Evolutionary conservation across 495 filamentous ascomycete genomes (phyloP).

Genomic region (Xylaria longipes): DNA sequence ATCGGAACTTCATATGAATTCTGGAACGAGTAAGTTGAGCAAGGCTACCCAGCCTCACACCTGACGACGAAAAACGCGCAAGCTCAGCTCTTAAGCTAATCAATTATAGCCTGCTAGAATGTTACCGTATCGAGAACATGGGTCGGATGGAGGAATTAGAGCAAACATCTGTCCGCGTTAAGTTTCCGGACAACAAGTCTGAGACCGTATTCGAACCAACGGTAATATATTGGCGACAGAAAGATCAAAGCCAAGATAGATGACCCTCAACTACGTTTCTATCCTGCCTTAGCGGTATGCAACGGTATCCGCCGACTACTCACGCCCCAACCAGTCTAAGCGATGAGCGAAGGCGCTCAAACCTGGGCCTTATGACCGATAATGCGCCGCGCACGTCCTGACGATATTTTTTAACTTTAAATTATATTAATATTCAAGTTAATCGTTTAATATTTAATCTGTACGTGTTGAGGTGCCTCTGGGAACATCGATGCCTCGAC

Average conservation of each 20-base stretch:
- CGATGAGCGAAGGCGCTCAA: not conserved
- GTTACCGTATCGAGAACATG: conserved; percentile 19
- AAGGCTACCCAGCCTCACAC: not conserved
- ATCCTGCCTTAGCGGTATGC: not conserved
- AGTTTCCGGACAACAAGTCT: conserved; percentile 48
- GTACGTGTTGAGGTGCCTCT: not conserved
- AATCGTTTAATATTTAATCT: too few species aligned
- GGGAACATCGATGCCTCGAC: not conserved
- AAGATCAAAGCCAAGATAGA: conserved; percentile 6
- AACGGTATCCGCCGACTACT: not conserved
- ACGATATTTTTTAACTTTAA: too few species aligned
- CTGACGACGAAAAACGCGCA: not conserved
- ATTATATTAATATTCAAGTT: too few species aligned
- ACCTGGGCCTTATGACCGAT: not conserved
- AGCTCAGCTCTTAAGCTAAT: conserved; percentile 21
- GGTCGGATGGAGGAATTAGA: conserved; percentile 39
- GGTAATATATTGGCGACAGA: conserved; percentile 43
- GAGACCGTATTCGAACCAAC: conserved; percentile 48
- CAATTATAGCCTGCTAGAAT: conserved; percentile 9
- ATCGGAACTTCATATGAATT: conserved; percentile 49
- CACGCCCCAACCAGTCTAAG: not conserved
- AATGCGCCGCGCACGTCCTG: not conserved
- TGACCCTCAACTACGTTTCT: not conserved
- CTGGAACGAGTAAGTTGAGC: conserved; percentile 44
- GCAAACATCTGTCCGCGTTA: conserved; percentile 34